Evolutionary conservation across 108 stramenopile species (phyloP), one percentile per base, ranked within the genome.

Genomic region (Nitzschia putrida): DNA sequence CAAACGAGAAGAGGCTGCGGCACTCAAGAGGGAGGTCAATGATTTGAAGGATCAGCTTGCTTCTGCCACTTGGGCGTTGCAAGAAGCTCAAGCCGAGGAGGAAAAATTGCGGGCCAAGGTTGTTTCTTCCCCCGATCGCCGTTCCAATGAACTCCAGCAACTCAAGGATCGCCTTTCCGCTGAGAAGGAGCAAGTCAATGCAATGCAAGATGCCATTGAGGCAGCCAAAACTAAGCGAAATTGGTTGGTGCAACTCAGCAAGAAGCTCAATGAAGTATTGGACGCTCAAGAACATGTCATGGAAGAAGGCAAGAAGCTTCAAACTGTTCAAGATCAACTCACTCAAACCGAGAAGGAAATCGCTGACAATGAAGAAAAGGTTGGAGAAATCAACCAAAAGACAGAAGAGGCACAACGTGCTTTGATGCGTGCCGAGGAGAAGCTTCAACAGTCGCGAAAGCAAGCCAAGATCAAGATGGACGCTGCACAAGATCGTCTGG

Each of bases 1-100:
- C 21, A 84, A 86, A 43, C 85, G 95, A 53, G 88, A 90, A 64
- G 86, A 93, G 61, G 87, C 85, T 4, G 77, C 80, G 18, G 67
- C 73, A 40, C 82, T 93, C 23, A 93, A 95, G 75, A 89, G 85
- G 59, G 71, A 81, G 56, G 85, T 85, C 64, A 92, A 84, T 59
- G 87, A 82, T 38, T 67, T 95, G 13, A 85, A 91, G 61, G 91
- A 95, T 79, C 81, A 90, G 67, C 73, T 93, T 29, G 87, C 84
- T 29, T 86, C 87, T 16, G 75, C 85, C 0, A 73, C 73, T 22
- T 86, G 92, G 64, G 79, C 87, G 3, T 72, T 95, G 0, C 77
- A 91, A 61, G 95, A 95, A 51, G 64, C 81, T 2, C 80, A 89
- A 59, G 79, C 67, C 0, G 86, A 86, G 61, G 86, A 87, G 64